phyloP scores from a whole-genome alignment of 2,329 filamentous ascomycete species.

The Meredithiella fracta region DNA sequence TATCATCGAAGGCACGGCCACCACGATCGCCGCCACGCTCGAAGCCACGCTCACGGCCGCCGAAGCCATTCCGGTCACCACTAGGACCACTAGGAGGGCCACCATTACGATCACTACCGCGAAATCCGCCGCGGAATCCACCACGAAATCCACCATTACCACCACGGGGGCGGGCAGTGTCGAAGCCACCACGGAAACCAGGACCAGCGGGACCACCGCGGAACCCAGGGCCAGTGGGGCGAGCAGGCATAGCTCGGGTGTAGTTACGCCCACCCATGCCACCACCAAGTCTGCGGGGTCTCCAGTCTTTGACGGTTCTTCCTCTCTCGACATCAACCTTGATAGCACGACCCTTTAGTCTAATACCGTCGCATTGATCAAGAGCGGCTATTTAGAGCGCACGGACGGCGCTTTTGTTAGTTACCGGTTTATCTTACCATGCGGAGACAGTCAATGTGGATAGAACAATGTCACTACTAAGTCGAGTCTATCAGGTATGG shows the following conservation, averaged over 20 bases:
- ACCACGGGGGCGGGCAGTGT: conserved; percentile 31
- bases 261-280: conserved; percentile 86
- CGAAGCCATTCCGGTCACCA: conserved; percentile 29
- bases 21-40: conserved; percentile 37
- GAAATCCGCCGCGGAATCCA: conserved; percentile 24
- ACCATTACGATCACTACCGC: conserved; percentile 24
- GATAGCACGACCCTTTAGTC: conserved; percentile 81
- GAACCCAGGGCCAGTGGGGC: conserved; percentile 48
- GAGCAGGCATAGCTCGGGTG: conserved; percentile 60
- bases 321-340: conserved; percentile 94
- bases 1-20: conserved; percentile 45
- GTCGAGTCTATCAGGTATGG: background rate
- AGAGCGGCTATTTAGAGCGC: conserved; percentile 65
- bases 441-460: conserved; percentile 12
- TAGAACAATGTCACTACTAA: background rate
- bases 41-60: conserved; percentile 34
- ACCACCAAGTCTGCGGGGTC: conserved; percentile 76
- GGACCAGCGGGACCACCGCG: conserved; percentile 34
- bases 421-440: conserved; percentile 38
- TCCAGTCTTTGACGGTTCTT: conserved; percentile 85
- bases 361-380: conserved; percentile 68
- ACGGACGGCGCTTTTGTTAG: conserved; percentile 49
- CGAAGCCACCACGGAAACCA: conserved; percentile 25
- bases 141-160: conserved; percentile 35
- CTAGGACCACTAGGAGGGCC: conserved; percentile 39